phyloP scores from a whole-genome alignment of 345 rosid genomes.

The Theobroma cacao region DNA sequence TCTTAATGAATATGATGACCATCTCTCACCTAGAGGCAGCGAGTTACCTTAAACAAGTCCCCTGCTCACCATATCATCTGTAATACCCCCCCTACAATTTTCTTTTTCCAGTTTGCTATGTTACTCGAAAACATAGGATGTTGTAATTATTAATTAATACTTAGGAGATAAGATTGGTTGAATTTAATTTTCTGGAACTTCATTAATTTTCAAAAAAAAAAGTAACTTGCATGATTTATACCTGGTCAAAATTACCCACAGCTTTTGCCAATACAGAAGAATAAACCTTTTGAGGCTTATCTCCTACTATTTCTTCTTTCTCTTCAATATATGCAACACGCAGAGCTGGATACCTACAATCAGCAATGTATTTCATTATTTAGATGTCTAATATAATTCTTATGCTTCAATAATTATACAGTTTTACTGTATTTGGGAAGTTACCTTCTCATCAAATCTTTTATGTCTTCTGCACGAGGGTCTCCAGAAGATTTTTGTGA shows the following conservation, averaged over 20 bases:
- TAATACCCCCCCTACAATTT: not conserved
- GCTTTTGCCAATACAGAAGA: slow-evolving; percentile 85
- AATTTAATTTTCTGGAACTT: not conserved
- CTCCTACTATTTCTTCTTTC: slow-evolving; percentile 65
- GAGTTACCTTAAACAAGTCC: slow-evolving; percentile 27
- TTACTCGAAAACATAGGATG: not conserved
- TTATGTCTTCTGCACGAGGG: slow-evolving; percentile 79
- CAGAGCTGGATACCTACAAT: slow-evolving; percentile 73
- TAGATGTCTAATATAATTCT: slow-evolving; percentile 10
- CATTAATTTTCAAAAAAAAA: too few species aligned
- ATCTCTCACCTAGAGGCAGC: slow-evolving; percentile 29
- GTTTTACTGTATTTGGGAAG: slow-evolving; percentile 10
- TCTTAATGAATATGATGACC: slow-evolving; percentile 29
- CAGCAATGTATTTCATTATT: slow-evolving; percentile 22
- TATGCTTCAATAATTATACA: not conserved
- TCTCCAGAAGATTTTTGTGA: slow-evolving; percentile 78
- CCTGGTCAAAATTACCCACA: slow-evolving; percentile 79
- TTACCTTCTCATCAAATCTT: slow-evolving; percentile 85
- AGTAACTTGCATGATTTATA: too few species aligned
- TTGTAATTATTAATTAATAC: not conserved
- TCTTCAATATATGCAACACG: slow-evolving; percentile 97
- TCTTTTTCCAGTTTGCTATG: not conserved
- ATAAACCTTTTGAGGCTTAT: slow-evolving; percentile 53
- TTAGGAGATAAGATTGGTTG: not conserved
- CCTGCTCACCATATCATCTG: not conserved